Conservation (phyloP, 1,284 basidiomycete genomes). For the Puccinia brachypodii region DNA sequence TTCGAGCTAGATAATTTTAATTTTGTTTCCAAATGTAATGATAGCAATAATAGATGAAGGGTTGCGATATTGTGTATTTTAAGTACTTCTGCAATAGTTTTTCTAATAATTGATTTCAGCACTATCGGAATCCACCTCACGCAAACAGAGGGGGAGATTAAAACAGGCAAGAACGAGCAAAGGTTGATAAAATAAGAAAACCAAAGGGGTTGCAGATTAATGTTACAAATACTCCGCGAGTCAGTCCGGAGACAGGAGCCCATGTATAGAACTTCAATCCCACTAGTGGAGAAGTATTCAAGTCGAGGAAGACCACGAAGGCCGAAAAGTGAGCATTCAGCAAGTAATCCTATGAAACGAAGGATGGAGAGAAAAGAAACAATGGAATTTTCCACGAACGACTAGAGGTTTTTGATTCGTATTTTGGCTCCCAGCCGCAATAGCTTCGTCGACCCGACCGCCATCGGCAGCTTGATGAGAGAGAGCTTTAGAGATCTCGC, state of each 20-base stretch:
- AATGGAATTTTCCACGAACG: not conserved
- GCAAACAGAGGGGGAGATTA: not conserved
- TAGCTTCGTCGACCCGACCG: constrained; percentile 27
- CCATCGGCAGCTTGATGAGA: constrained; percentile 23
- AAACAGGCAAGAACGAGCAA: not conserved
- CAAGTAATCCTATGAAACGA: not conserved
- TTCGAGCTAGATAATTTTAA: too few species aligned
- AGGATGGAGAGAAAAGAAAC: not conserved
- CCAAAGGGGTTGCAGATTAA: not conserved
- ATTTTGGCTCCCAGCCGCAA: constrained; percentile 16
- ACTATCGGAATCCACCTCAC: too few species aligned
- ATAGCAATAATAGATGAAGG: too few species aligned
- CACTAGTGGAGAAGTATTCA: not conserved
- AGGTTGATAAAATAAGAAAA: not conserved
- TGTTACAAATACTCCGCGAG: not conserved
- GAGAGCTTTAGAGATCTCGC: constrained; percentile 14
- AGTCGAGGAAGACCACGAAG: not conserved
- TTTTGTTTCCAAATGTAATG: too few species aligned
- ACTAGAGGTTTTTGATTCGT: constrained; percentile 23
- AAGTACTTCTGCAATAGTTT: too few species aligned
- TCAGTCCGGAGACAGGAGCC: not conserved
- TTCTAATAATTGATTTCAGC: too few species aligned
- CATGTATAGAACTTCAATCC: not conserved
- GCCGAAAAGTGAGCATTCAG: not conserved
- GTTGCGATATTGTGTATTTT: too few species aligned